These are phyloP conservation scores for Apium graveolens DNA, from an alignment of 129 eudicot genomes.

Conservation along the genomic window DNA sequence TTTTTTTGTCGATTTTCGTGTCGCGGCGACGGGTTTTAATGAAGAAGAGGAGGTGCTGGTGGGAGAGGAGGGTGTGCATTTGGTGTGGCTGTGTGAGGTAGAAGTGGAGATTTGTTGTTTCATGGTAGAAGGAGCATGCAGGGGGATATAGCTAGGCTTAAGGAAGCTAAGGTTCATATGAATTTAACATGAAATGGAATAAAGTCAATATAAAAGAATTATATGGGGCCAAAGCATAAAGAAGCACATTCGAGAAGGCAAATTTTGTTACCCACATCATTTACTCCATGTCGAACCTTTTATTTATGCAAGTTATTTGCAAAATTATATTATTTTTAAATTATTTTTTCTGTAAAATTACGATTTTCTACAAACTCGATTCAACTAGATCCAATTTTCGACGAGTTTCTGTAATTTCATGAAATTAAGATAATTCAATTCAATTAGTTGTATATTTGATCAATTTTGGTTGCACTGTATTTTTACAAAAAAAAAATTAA, in stretches of 20 bases:
- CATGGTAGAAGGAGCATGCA: background rate
- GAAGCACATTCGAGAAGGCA: background rate
- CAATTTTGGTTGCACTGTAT: too few species aligned
- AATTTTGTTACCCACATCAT: background rate
- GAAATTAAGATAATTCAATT: too few species aligned
- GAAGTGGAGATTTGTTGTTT: background rate
- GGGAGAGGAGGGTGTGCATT: background rate
- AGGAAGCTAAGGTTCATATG: conserved; percentile 9
- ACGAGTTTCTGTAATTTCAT: too few species aligned
- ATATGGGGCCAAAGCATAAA: conserved; percentile 16
- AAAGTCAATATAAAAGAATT: conserved; percentile 11
- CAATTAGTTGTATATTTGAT: too few species aligned
- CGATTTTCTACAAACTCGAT: too few species aligned
- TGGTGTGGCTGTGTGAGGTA: background rate
- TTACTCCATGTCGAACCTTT: background rate
- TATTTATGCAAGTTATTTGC: too few species aligned
- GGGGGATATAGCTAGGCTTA: background rate
- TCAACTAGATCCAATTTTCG: too few species aligned
- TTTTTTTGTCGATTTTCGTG: background rate
- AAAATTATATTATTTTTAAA: too few species aligned
- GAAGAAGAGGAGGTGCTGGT: conserved; percentile 11
- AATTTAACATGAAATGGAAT: conserved; percentile 13
- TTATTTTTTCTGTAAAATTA: too few species aligned
- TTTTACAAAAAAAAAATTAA: too few species aligned
- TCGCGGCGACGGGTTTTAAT: background rate